These are phyloP conservation scores for Aureobasidium sp. DNA, from an alignment of 2,329 filamentous ascomycete genomes.

Conservation along the genomic window DNA sequence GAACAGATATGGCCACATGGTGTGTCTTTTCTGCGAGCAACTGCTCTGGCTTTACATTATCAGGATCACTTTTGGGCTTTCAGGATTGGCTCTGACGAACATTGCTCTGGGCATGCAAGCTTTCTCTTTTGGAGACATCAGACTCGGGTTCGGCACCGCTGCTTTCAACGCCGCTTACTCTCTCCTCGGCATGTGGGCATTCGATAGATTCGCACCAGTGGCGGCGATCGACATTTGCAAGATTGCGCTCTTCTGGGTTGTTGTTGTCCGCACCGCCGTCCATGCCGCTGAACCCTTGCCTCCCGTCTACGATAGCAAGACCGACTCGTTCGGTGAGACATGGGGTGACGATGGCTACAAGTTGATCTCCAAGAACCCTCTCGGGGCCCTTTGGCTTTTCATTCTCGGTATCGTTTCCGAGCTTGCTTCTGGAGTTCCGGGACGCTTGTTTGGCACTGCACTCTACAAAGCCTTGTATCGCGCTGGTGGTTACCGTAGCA, in stretches of 20 bases:
- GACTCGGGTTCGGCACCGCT: not conserved
- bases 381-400: slow-evolving; percentile 13
- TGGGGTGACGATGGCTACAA: slow-evolving; percentile 14
- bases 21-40: slow-evolving; percentile 16
- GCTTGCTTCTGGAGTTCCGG: slow-evolving; percentile 15
- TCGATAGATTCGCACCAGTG: not conserved
- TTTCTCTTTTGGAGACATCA: slow-evolving; percentile 7
- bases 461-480: slow-evolving; percentile 15
- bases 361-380: slow-evolving; percentile 10
- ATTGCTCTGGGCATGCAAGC: slow-evolving; percentile 11
- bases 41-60: slow-evolving; percentile 15
- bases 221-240: slow-evolving; percentile 10
- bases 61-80: slow-evolving; percentile 11
- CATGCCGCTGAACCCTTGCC: slow-evolving; percentile 16
- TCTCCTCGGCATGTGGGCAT: slow-evolving; percentile 9
- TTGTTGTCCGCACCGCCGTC: slow-evolving; percentile 15
- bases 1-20: slow-evolving; percentile 17
- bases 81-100: slow-evolving; percentile 9
- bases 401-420: slow-evolving; percentile 16
- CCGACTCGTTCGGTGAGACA: slow-evolving; percentile 2
- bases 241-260: slow-evolving; percentile 15
- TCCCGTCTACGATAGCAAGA: slow-evolving; percentile 8
- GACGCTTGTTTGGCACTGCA: slow-evolving; percentile 15
- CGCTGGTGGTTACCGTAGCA: slow-evolving; percentile 7
- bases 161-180: slow-evolving; percentile 13